Conservation (phyloP, 306 rosid species). For the Rosa multiflora region DNA sequence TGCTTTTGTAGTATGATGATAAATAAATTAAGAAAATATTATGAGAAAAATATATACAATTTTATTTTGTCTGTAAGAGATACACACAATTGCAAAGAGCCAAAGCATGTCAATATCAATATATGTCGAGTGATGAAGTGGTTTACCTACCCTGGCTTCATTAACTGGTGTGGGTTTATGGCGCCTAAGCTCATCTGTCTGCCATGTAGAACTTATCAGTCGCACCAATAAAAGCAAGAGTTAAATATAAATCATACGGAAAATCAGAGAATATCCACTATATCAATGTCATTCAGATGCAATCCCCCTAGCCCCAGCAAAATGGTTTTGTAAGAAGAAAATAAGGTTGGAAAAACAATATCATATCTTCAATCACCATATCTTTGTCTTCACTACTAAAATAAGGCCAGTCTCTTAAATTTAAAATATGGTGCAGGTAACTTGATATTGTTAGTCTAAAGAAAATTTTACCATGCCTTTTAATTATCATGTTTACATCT, state of each 20-base stretch:
- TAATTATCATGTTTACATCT: background rate
- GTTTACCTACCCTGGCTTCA: conserved; percentile 92
- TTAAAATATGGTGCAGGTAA: conserved; percentile 69
- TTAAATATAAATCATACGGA: conserved; percentile 13
- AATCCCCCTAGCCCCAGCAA: background rate
- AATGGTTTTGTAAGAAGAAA: no score
- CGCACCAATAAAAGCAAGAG: conserved; percentile 61
- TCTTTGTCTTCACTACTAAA: conserved; percentile 43
- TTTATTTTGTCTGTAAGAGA: conserved; percentile 8
- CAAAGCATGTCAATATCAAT: conserved; percentile 13
- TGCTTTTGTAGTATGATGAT: conserved; percentile 12
- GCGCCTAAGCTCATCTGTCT: conserved; percentile 95
- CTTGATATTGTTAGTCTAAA: conserved; percentile 25
- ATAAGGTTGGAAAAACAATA: no score
- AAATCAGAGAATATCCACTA: conserved; percentile 13
- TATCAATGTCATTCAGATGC: conserved; percentile 4
- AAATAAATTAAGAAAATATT: conserved; percentile 7
- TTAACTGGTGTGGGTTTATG: conserved; percentile 90
- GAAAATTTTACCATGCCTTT: conserved; percentile 13
- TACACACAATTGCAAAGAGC: conserved; percentile 9
- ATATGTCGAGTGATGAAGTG: conserved; percentile 18
- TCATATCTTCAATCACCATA: no score
- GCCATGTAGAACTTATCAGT: conserved; percentile 95
- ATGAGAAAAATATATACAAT: conserved; percentile 17
- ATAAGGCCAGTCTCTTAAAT: conserved; percentile 80